phyloP scores from a whole-genome alignment of 208 protist genomes.

The Wallacemonas sp. region DNA sequence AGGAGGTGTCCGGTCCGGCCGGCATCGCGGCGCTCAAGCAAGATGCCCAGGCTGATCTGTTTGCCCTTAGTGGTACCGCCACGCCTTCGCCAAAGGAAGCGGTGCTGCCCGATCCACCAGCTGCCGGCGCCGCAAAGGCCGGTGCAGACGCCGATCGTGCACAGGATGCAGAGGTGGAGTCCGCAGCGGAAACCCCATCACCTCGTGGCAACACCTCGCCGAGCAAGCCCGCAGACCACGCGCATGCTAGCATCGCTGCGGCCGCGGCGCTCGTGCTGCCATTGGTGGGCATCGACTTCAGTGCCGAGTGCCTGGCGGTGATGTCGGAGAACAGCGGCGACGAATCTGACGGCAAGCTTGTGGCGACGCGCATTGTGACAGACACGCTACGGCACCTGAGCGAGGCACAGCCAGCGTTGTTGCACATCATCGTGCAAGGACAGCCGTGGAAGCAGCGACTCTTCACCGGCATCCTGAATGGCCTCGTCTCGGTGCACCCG shows the following conservation, averaged over 20 bases:
- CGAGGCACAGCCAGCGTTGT: slow-evolving; percentile 22
- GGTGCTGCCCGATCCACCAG: neutral
- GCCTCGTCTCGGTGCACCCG: slow-evolving; percentile 78
- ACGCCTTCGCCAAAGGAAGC: neutral
- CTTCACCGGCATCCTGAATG: slow-evolving; percentile 86
- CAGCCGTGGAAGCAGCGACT: slow-evolving; percentile 69
- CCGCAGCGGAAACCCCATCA: too few relatives aligned
- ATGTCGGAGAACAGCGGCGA: slow-evolving; percentile 70
- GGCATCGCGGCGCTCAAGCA: slow-evolving; percentile 47
- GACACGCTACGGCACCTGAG: slow-evolving; percentile 48
- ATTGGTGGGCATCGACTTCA: slow-evolving; percentile 45
- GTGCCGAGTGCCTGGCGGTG: slow-evolving; percentile 61
- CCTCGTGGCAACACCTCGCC: too few relatives aligned
- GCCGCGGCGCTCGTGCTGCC: slow-evolving; percentile 36
- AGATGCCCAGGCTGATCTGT: slow-evolving; percentile 54
- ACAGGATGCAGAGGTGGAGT: too few relatives aligned
- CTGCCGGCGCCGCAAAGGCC: neutral
- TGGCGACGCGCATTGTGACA: slow-evolving; percentile 60
- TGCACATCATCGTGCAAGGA: slow-evolving; percentile 31
- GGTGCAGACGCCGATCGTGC: neutral
- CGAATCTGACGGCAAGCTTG: slow-evolving; percentile 59
- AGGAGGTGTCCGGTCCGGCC: slow-evolving; percentile 30
- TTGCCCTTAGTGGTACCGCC: slow-evolving; percentile 26
- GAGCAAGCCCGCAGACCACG: too few relatives aligned
- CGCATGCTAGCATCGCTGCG: slow-evolving; percentile 10